These are phyloP conservation scores for Malassezia vespertilionis DNA, from an alignment of 1,284 basidiomycete genomes.

Conservation along the genomic window DNA sequence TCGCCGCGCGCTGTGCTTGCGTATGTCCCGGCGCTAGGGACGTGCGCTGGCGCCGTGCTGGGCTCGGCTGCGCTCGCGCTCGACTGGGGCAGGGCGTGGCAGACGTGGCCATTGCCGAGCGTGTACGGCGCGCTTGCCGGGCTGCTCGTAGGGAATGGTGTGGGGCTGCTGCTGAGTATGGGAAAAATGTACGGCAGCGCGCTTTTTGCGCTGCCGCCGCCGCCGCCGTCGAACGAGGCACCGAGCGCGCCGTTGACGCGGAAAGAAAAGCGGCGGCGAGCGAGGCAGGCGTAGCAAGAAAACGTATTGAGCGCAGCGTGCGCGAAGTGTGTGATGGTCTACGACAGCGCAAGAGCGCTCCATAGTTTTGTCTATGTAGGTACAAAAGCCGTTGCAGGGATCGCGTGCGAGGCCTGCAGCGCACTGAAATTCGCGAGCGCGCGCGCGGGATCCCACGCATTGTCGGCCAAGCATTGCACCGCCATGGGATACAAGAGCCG, in stretches of 20 bases:
- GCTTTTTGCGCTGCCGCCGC: too few species aligned
- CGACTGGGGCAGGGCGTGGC: conserved; percentile 16
- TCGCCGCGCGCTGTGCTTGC: conserved; percentile 7
- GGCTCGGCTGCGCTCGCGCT: conserved; percentile 3
- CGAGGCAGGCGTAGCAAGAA: too few species aligned
- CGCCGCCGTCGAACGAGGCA: too few species aligned
- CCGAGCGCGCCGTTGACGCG: too few species aligned
- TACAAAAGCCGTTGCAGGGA: conserved; percentile 29
- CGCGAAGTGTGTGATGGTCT: too few species aligned
- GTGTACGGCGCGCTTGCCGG: conserved; percentile 10
- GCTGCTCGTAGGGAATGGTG: conserved; percentile 3
- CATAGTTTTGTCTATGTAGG: not conserved
- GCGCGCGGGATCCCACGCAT: conserved; percentile 43
- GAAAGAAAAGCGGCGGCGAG: too few species aligned
- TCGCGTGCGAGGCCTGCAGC: conserved; percentile 22
- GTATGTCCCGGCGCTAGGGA: conserved; percentile 3
- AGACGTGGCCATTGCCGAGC: conserved; percentile 15
- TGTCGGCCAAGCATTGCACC: conserved; percentile 47
- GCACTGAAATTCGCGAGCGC: conserved; percentile 41
- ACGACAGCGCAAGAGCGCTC: too few species aligned
- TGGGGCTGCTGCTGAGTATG: too few species aligned
- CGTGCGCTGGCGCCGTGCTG: conserved; percentile 2
- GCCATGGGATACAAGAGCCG: conserved; percentile 47
- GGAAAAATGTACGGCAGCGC: too few species aligned
- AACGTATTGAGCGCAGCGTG: too few species aligned